Evolutionary conservation across 2,329 filamentous ascomycete genomes (phyloP).

Genomic region (Penicillium sp.): DNA sequence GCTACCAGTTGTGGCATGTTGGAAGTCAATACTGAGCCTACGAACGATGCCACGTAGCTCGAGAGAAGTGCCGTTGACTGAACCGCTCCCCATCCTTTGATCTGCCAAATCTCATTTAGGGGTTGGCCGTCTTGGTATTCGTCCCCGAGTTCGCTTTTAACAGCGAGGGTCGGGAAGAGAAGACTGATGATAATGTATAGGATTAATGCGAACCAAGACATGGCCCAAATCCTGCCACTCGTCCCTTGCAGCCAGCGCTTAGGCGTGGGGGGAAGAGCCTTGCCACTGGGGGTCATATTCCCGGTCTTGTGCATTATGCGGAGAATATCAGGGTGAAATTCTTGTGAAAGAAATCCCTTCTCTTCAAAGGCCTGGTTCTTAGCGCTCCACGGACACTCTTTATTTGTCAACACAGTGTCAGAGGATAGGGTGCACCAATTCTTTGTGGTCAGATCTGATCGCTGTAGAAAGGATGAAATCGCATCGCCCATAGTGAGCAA

Average conservation of each 20-base stretch:
- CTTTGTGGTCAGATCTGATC: neutral
- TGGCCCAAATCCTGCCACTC: neutral
- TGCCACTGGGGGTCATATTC: no score
- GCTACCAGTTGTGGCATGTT: conserved; percentile 34
- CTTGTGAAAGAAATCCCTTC: no score
- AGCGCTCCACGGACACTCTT: no score
- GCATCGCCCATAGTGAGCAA: conserved; percentile 2
- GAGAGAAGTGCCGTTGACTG: neutral
- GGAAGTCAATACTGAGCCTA: conserved; percentile 17
- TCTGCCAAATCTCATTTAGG: no score
- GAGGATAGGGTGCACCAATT: neutral
- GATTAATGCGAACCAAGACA: neutral
- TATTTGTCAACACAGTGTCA: no score
- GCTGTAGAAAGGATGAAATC: neutral
- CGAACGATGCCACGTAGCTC: neutral
- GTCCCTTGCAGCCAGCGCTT: neutral
- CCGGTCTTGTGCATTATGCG: no score
- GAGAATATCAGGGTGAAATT: no score
- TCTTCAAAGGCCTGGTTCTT: neutral
- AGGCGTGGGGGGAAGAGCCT: no score
- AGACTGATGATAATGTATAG: neutral
- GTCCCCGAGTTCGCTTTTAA: no score
- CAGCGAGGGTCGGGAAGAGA: neutral
- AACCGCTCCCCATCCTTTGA: no score
- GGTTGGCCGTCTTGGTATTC: no score